Evolutionary conservation across 192 early-diverging fungal genomes (phyloP), one percentile per base, ranked within the genome.

Genomic region (Diversispora epigaea): DNA sequence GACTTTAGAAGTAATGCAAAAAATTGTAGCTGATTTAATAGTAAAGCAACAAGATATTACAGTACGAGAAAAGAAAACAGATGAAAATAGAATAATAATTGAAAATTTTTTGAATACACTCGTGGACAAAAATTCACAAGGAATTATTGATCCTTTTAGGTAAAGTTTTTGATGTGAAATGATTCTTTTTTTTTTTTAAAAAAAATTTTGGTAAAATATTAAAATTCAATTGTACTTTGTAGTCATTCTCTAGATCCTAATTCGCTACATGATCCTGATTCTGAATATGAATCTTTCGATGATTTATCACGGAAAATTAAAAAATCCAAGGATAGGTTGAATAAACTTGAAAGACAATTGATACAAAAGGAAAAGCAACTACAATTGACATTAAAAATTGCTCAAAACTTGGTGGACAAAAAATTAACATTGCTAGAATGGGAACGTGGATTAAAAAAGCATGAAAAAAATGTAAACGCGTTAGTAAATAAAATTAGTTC

Each of bases 1-100:
- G 10, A 60, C 57, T 60, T 60, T 60, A 25, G 57, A 60, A 60
- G 1, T 12, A 32, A 60, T 60, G 57, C 57, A 60, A 60, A 32
- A 1, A 60, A 60, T 60, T 32, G 10, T 60, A 32, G 12, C 57
- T 4, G 57, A 60, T 60, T 60, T 60, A 11, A 32, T 60, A 12
- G 57, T 32, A 60, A 60, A 60, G 7, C 21, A 60, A 10, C 10
- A 60, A 12, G 57, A 22, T 32, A 25, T 60, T 12, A 3, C 3
- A 0, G 7, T n/a, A 5, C 21, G 21, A 32, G 57, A 22, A 6
- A 25, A 60, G 9, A 60, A 60, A 22, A 25, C 25, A 12, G 25
- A 60, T 10, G 10, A 60, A 32, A 25, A 25, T 4, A 60, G 25
- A 60, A 60, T 32, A 60, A 19, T 12, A 32, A 11, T 60, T 32